Base-by-base conservation (phyloP, 495 filamentous ascomycete genomes). In the Cercophora scortea region DNA sequence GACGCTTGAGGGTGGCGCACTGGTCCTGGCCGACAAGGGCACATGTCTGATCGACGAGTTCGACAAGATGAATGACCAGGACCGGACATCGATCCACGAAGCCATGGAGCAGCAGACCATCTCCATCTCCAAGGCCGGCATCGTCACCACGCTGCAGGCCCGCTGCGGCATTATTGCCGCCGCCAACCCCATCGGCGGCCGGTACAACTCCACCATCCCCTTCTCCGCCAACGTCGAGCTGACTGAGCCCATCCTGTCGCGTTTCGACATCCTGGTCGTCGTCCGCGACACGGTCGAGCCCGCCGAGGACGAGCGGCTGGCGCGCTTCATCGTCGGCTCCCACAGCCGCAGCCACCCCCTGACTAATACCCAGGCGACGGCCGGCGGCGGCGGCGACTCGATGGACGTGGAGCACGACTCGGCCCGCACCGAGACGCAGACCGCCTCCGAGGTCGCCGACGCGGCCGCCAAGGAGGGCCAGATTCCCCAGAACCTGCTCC, bases 41-140 rank as follows among this genome's bases (percentile, higher is more conserved):
- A 94, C 89, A 36, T 99, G 94, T 64, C 76, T 99, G 33, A 99
- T 99, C 59, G 94, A 99, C 66, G 94, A 99, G 68, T 99, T 99
- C 68, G 94, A 99, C 79, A 99, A 99, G 78, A 99, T 99, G 94
- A 99, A 99, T 71, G 94, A 99, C 66, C 90, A 97, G 61, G 94
- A 99, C 67, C 69, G 93, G 42, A 99, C 94, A 1, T 94, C 88
- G 18, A 99, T 99, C 65, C 94, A 99, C 78, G 94, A 99, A 77
- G 94, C 94, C 52, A 99, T 99, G 94, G 94, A 99, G 68, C 94
- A 99, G 69, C 94, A 99, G 66, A 97, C 94, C n/a, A 99, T 99
- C 59, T 99, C 94, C 49, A 97, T 99, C 68, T 95, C 90, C 52
- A 99, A 99, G 68, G 94, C 94, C 7, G 94, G 94, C 66, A 99